Base-by-base conservation (phyloP, 257 asterid species). In the Knoxia roxburghii region DNA sequence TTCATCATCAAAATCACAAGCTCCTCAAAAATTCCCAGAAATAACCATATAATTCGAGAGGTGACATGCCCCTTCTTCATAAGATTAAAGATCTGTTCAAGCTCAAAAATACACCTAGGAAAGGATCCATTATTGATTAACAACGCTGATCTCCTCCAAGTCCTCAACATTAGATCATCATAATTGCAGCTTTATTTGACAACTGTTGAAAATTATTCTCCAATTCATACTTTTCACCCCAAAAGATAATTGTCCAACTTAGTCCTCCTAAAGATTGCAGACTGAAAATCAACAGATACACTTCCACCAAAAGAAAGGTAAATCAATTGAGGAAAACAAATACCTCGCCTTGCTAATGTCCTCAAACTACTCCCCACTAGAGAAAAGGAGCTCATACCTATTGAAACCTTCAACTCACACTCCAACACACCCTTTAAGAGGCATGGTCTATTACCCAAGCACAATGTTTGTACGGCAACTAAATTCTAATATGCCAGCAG, bases 341-440 rank as follows among this genome's bases (percentile, higher is more conserved):
- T 65, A 48, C 68, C 64, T 71, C 67, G 69, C 68, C 75, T 65
- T 61, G 68, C 80, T 65, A 61, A 72, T 62, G 37, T 68, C 88
- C 80, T 77, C 70, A 69, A 77, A 68, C 51, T 41, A 49, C 61
- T 72, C 70, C 75, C 59, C 70, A 59, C 71, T 62, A 77, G 61
- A 79, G 46, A 68, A 21, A 68, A 65, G 65, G 49, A 76, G 66
- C 77, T 74, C 69, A 49, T 27, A 33, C 58, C 73, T 72, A 69
- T 45, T 57, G 41, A n/a, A 59, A 40, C 53, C 76, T 73, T 75
- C 75, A 77, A 69, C 79, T 70, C 46, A 74, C 43, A 75, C 57
- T 63, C 53, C 67, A 64, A 64, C 54, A 67, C 66, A 71, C 64
- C 71, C 67, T 69, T 55, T 71, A 65, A 62, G 43, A 68, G 73